Evolutionary conservation across 179 eudicot species (phyloP).

Genomic region (Beta lomatogona): DNA sequence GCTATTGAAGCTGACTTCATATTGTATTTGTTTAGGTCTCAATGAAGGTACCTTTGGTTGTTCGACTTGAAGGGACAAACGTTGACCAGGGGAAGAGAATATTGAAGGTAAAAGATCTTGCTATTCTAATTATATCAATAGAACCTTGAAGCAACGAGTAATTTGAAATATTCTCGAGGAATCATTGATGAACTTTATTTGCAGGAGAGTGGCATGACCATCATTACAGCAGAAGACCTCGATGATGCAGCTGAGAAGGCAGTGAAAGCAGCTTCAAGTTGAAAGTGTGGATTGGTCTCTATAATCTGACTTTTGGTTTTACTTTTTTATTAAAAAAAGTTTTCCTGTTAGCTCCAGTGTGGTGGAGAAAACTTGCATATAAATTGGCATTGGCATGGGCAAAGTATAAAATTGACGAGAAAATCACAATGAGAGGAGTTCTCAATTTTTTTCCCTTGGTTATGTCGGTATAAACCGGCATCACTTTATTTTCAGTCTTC

Average conservation of each 20-base stretch:
- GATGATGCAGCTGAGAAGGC: conserved; percentile 93
- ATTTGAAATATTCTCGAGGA: background rate
- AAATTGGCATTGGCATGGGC: conserved; percentile 7
- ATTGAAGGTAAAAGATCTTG: conserved; percentile 56
- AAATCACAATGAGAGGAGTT: conserved; percentile 1
- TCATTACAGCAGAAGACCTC: conserved; percentile 87
- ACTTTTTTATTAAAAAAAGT: background rate
- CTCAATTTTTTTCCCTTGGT: background rate
- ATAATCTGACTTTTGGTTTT: conserved; percentile 13
- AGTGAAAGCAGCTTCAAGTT: conserved; percentile 54
- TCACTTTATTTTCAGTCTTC: background rate
- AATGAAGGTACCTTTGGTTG: conserved; percentile 83
- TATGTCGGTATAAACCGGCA: background rate
- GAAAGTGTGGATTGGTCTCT: conserved; percentile 13
- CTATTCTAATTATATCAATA: background rate
- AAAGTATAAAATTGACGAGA: conserved; percentile 23
- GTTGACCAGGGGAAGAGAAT: conserved; percentile 98
- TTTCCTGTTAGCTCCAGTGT: conserved; percentile 20
- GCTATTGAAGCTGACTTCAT: background rate
- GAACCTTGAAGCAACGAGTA: background rate
- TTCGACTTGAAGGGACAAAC: conserved; percentile 97
- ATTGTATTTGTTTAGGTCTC: conserved; percentile 51
- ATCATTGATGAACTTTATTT: conserved; percentile 13
- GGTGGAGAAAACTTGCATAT: conserved; percentile 34
- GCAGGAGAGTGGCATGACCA: conserved; percentile 89